Evolutionary conservation across 768 basidiomycete genomes (phyloP).

Genomic region (Artomyces pyxidatus): DNA sequence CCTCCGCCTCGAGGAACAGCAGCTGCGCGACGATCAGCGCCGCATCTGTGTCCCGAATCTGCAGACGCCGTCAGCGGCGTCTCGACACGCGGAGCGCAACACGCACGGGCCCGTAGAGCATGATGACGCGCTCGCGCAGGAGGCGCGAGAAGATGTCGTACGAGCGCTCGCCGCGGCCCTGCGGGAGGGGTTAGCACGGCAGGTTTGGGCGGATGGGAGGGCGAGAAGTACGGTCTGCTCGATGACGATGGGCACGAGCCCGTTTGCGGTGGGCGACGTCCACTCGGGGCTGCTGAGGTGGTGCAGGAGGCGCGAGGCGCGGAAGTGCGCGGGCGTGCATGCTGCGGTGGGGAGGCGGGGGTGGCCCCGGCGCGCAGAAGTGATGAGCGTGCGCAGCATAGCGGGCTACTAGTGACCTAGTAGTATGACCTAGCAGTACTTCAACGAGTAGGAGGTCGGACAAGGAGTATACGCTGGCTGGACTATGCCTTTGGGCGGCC

Average conservation of each 20-base stretch:
- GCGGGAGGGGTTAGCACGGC: conserved; percentile 6
- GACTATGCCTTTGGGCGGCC: neutral
- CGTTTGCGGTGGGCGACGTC: conserved; percentile 38
- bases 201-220: conserved; percentile 2
- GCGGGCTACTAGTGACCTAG: too few relatives aligned
- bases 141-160: conserved; percentile 97
- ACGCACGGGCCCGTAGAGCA: conserved; percentile 87
- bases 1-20: conserved; percentile 93
- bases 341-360: neutral
- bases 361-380: conserved; percentile 3
- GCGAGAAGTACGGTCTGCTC: conserved; percentile 70
- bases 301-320: conserved; percentile 22
- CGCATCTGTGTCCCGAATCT: conserved; percentile 90
- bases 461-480: neutral
- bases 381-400: conserved; percentile 19
- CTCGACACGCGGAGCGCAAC: neutral
- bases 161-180: conserved; percentile 83
- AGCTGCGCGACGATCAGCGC: conserved; percentile 87
- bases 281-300: conserved; percentile 9
- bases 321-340: neutral
- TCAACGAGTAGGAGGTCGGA: neutral
- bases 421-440: too few relatives aligned
- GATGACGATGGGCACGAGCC: conserved; percentile 85
- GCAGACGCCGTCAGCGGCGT: neutral
- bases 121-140: conserved; percentile 88